Base-by-base conservation (phyloP, 208 protist genomes). In the Porcisia deanei region DNA sequence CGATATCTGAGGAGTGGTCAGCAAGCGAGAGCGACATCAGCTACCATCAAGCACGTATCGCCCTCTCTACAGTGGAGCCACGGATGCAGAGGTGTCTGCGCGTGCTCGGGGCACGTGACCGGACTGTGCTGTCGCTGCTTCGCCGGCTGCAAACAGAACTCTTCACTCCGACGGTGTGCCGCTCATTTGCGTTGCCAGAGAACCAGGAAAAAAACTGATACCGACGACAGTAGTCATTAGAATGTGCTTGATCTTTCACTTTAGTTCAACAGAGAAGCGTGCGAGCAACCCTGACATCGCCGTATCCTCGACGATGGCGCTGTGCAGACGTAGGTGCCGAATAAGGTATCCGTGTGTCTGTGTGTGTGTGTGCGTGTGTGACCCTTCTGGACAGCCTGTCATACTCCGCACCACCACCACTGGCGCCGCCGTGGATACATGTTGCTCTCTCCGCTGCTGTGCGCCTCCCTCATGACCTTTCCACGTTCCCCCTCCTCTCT, bases 141-240 rank as follows among this genome's bases (percentile, higher is more conserved):
- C 77, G 77, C 16, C 77, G 77, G 1, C 71, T 81, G 55, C 71
- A 71, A 37, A n/a, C 63, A 7, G 71, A 73, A 18, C 77, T 81
- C 25, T 52, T 81, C 4, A 77, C 76, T 37, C 77, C 77, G 0
- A 47, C 72, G 2, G 49, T 69, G 57, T 81, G 77, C 22, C 55
- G 65, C 3, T 39, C 77, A 22, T 66, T 66, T 20, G 25, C 63
- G 2, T 67, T 45, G 67, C 12, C 37, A 10, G 2, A 10, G 65
- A 37, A 5, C 25, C 12, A 20, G 25, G 4, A 4, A 25, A 10
- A 52, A n/a, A 68, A 9, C n/a, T 3, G 53, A 14, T 12, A 59
- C 12, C 41, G 18, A 47, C 41, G 30, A 25, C 10, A 45, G 43
- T 39, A 39, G 10, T 16, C 10, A 69, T 30, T 25, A 20, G 20